A percentile compares a stretch with the other conserved stretches of the same genome.
These are phyloP conservation scores for Ganoderma sinense DNA, from an alignment of 1,284 basidiomycete genomes.

Conservation along the genomic window DNA sequence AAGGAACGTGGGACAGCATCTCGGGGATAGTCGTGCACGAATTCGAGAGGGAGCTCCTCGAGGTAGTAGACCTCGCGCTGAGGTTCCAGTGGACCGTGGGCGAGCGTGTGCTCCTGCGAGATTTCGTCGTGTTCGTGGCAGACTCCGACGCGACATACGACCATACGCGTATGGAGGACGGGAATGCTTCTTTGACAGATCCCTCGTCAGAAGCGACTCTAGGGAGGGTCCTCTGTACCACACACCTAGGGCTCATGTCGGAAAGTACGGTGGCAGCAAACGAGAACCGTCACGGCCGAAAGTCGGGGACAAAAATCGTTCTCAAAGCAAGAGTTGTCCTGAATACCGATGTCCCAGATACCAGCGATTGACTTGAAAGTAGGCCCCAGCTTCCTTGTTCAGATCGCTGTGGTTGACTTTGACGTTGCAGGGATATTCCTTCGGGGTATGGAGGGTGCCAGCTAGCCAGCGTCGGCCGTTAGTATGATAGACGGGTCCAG, in stretches of 20 bases:
- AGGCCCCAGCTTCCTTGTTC: neutral
- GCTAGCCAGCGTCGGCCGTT: neutral
- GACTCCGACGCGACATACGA: constrained; percentile 48
- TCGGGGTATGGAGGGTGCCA: too few relatives aligned
- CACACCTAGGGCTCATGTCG: constrained; percentile 43
- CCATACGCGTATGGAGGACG: constrained; percentile 51
- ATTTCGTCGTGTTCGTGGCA: constrained; percentile 41
- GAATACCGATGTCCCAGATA: neutral
- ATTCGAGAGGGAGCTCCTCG: constrained; percentile 46
- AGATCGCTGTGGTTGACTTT: neutral
- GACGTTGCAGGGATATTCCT: neutral
- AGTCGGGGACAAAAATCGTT: constrained; percentile 18
- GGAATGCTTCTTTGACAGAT: constrained; percentile 33
- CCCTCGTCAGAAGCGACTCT: constrained; percentile 22
- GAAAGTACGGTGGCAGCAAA: constrained; percentile 31
- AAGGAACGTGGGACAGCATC: constrained; percentile 46
- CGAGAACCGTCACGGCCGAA: constrained; percentile 22
- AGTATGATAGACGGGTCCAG: neutral
- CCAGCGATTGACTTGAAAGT: neutral
- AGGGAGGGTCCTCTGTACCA: constrained; percentile 45
- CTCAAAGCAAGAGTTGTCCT: constrained; percentile 45
- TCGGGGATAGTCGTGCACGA: constrained; percentile 35
- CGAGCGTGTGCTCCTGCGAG: constrained; percentile 59
- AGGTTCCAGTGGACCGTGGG: constrained; percentile 58
- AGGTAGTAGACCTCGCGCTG: constrained; percentile 50